These are phyloP conservation scores for Cicer judaicum DNA, from an alignment of 306 rosid genomes.

Conservation along the genomic window DNA sequence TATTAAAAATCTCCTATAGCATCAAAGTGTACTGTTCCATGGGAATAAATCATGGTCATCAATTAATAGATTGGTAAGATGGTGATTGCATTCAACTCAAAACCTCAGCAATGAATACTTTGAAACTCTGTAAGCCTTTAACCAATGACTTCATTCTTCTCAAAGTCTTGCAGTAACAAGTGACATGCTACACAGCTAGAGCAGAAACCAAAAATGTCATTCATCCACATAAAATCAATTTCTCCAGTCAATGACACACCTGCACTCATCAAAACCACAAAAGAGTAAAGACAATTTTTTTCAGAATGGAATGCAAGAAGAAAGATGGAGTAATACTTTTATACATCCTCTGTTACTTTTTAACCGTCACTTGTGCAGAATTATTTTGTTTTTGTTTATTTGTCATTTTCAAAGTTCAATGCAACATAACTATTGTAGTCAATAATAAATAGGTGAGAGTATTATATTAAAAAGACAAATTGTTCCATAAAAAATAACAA, in stretches of 20 bases:
- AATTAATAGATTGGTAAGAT: neutral
- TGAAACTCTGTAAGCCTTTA: neutral
- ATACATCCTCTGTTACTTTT: too few species aligned
- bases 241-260: conserved; percentile 10
- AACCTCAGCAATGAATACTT: conserved; percentile 34
- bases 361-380: too few species aligned
- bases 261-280: conserved; percentile 30
- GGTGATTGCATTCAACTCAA: conserved; percentile 23
- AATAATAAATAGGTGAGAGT: too few species aligned
- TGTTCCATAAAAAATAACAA: too few species aligned
- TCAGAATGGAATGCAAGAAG: conserved; percentile 18
- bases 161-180: neutral
- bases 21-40: neutral
- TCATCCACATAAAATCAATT: neutral
- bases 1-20: conserved; percentile 6
- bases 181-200: conserved; percentile 12
- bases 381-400: too few species aligned
- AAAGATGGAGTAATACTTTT: neutral
- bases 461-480: too few species aligned
- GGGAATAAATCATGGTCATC: conserved; percentile 9
- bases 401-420: too few species aligned
- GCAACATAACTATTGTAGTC: too few species aligned
- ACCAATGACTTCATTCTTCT: conserved; percentile 27
- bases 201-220: neutral
- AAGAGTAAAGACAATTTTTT: conserved; percentile 2